Base-by-base conservation (phyloP, 352 stramenopile species). In the Pythium sp. region DNA sequence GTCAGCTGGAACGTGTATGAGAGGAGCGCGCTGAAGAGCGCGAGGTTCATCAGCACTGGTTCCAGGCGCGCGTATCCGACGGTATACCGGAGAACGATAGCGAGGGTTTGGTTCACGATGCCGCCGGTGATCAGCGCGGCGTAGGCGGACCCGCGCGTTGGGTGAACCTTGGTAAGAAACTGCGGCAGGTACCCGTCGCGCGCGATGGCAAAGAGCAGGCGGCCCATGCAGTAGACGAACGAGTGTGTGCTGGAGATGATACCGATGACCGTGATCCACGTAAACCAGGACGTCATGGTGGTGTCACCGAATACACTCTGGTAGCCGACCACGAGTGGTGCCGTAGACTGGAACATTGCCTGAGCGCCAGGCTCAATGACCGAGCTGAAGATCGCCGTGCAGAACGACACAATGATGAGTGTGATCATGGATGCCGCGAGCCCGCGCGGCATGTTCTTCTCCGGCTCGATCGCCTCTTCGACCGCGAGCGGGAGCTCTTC, bases 301-400 rank as follows among this genome's bases (percentile, higher is more conserved):
- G 82, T 89, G 73, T 90, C 84, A 12, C 84, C 84, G 62, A 92
- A 92, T 5, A 90, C 77, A 34, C 73, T 83, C 68, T 92, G 85
- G 78, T 92, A 92, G 26, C 82, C 84, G 11, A 79, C 74, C 12
- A 91, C 68, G 30, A 91, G 64, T 0, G 81, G 81, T 38, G 78
- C 82, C 34, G 70, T 76, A 0, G 75, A 75, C 18, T 65, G 58
- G n/a, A 69, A 78, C 1, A 89, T 77, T 3, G 32, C 73, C 3
- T 65, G 58, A 6, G 83, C 78, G 2, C 83, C 83, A 1, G 83
- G 83, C 8, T 60, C 63, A 49, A 92, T 87, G 24, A 84, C 67
- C 11, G 80, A 86, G 67, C 76, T 89, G 74, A 85, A 90, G 11
- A 86, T 77, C 32, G 80, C 56, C 1, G 84, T 92, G 30, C 75